These are phyloP conservation scores for Peronospora belbahrii DNA, from an alignment of 352 stramenopile species.

Conservation along the genomic window DNA sequence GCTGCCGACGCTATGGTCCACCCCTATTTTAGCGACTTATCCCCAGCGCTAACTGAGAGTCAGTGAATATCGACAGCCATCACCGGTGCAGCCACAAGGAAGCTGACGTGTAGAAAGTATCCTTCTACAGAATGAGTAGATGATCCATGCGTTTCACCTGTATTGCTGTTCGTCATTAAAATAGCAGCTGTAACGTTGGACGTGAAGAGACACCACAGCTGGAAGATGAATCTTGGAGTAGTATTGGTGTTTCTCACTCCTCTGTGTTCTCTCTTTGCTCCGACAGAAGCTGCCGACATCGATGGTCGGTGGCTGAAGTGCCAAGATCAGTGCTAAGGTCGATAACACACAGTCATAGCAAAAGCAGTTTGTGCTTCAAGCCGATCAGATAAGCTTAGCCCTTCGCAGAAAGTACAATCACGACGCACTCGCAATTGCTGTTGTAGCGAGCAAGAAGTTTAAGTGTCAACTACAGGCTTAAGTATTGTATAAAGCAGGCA, in stretches of 20 bases:
- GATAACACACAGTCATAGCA: constrained; percentile 23
- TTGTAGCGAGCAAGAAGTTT: constrained; percentile 16
- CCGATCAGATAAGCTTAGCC: constrained; percentile 10
- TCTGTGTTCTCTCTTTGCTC: constrained; percentile 8
- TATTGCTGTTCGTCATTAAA: constrained; percentile 20
- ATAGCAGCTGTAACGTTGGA: constrained; percentile 14
- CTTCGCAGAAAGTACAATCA: constrained; percentile 16
- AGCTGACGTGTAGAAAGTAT: constrained; percentile 10
- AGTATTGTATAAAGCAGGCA: constrained; percentile 25
- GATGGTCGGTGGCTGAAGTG: constrained; percentile 16
- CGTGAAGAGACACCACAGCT: constrained; percentile 4
- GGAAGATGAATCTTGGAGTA: constrained; percentile 4
- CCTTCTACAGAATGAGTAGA: constrained; percentile 11
- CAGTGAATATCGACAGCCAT: constrained; percentile 21
- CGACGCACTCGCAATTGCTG: constrained; percentile 1
- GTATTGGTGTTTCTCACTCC: constrained; percentile 2
- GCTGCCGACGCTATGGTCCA: constrained; percentile 93
- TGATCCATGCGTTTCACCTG: constrained; percentile 19
- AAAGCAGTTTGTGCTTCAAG: constrained; percentile 20
- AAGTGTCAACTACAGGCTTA: constrained; percentile 8
- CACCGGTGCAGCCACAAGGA: constrained; percentile 4
- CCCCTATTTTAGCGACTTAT: constrained; percentile 94
- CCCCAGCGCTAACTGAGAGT: constrained; percentile 58
- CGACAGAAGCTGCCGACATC: not conserved
- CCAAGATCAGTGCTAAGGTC: constrained; percentile 20